Conservation (phyloP, 495 filamentous ascomycete genomes). For the Aspergillus carlsbadensis region DNA sequence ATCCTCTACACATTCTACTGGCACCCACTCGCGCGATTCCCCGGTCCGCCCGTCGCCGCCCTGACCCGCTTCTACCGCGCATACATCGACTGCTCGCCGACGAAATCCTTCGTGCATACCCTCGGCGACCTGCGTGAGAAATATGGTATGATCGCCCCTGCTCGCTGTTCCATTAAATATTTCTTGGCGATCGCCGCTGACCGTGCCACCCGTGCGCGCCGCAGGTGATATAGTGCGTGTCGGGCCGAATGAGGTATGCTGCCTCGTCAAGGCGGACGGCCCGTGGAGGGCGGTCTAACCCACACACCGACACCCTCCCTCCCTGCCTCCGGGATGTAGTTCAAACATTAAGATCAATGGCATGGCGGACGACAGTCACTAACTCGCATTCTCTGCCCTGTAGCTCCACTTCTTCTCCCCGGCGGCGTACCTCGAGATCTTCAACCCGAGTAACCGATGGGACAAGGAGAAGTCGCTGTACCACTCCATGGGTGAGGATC, state of each 20-base stretch:
- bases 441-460: slow-evolving; percentile 7
- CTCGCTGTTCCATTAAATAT: too few relatives aligned
- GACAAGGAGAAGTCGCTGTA: slow-evolving; percentile 10
- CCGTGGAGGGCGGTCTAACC: too few relatives aligned
- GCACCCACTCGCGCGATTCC: slow-evolving; percentile 9
- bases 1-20: slow-evolving; percentile 4
- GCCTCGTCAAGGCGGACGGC: too few relatives aligned
- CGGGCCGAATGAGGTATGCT: slow-evolving; percentile 8
- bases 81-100: slow-evolving; percentile 3
- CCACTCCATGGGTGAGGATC: slow-evolving; percentile 10
- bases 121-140: not conserved
- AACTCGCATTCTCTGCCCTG: too few relatives aligned
- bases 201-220: too few relatives aligned
- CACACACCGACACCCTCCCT: too few relatives aligned
- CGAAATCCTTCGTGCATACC: slow-evolving; percentile 1
- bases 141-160: slow-evolving; percentile 11
- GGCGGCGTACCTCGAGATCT: slow-evolving; percentile 7
- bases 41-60: slow-evolving; percentile 4
- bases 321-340: too few relatives aligned
- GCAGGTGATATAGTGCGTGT: slow-evolving; percentile 2
- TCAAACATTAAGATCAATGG: too few relatives aligned
- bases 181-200: not conserved
- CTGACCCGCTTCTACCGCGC: slow-evolving; percentile 4
- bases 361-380: too few relatives aligned
- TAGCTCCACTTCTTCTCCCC: slow-evolving; percentile 8